phyloP scores from a whole-genome alignment of 805 yeast genomes.

The Blastobotrys parvus region DNA sequence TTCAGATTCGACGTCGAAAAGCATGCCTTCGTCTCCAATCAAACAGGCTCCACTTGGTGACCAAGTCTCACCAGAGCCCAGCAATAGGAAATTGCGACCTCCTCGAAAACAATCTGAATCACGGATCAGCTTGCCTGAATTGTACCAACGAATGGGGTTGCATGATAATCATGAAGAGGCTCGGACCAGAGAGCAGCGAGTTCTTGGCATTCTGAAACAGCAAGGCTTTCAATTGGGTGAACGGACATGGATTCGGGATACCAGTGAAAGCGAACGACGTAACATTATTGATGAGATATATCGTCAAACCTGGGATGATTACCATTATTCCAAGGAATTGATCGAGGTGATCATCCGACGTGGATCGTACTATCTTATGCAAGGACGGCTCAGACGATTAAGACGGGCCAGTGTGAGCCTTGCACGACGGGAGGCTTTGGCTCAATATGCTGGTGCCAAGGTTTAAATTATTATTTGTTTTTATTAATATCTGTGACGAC shows the following conservation, averaged over 20 bases:
- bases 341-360: constrained; percentile 70
- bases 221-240: constrained; percentile 68
- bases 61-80: not conserved
- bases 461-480: not conserved
- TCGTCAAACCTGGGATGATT: constrained; percentile 38
- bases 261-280: constrained; percentile 45
- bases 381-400: constrained; percentile 62
- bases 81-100: not conserved
- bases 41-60: not conserved
- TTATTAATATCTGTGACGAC: not conserved
- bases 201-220: constrained; percentile 33
- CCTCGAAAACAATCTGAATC: constrained; percentile 26
- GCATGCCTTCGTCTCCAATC: not conserved
- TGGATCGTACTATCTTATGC: constrained; percentile 76
- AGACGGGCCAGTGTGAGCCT: constrained; percentile 33
- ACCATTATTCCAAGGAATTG: constrained; percentile 44
- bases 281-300: constrained; percentile 42
- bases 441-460: no score
- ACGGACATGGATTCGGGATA: constrained; percentile 80
- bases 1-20: no score
- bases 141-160: constrained; percentile 33
- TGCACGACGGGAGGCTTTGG: not conserved
- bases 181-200: constrained; percentile 29
- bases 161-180: constrained; percentile 30
- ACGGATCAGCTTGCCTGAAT: constrained; percentile 30